phyloP scores from a whole-genome alignment of 2,329 filamentous ascomycete species.

The Fusarium burgessii region DNA sequence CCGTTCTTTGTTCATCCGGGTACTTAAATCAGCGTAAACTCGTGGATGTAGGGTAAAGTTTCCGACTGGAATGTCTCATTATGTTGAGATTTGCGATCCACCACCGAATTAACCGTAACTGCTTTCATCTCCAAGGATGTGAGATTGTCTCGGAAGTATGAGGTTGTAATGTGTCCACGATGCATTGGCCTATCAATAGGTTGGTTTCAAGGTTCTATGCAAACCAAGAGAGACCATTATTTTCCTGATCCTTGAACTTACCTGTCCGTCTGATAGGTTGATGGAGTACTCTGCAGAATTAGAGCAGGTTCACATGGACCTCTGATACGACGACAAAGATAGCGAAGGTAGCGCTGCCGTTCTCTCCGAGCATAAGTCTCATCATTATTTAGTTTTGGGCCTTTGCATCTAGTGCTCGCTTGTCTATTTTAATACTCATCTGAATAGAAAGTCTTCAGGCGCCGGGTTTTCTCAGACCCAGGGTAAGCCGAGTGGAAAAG shows the following conservation, averaged over 20 bases:
- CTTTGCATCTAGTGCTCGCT: neutral
- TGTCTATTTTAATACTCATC: neutral
- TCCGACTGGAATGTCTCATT: neutral
- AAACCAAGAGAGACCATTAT: too few species aligned
- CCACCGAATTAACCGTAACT: neutral
- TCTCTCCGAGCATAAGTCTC: too few species aligned
- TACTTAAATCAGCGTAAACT: fast-evolving
- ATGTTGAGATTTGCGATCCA: neutral
- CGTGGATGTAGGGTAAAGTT: neutral
- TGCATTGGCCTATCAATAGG: too few species aligned
- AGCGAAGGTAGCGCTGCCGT: too few species aligned
- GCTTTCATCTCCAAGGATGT: neutral
- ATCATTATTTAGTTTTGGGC: too few species aligned
- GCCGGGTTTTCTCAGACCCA: neutral
- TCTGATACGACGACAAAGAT: too few species aligned
- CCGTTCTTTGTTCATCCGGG: neutral
- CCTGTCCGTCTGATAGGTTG: too few species aligned
- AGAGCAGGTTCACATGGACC: too few species aligned
- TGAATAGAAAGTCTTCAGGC: neutral
- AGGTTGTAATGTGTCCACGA: too few species aligned
- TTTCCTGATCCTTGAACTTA: too few species aligned
- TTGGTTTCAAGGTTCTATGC: too few species aligned
- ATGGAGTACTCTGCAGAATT: too few species aligned
- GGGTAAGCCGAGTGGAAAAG: neutral
- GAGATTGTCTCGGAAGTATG: neutral